Evolutionary conservation across 352 stramenopile genomes (phyloP), one percentile per base, ranked within the genome.

Genomic region (Phytophthora colocasiae): DNA sequence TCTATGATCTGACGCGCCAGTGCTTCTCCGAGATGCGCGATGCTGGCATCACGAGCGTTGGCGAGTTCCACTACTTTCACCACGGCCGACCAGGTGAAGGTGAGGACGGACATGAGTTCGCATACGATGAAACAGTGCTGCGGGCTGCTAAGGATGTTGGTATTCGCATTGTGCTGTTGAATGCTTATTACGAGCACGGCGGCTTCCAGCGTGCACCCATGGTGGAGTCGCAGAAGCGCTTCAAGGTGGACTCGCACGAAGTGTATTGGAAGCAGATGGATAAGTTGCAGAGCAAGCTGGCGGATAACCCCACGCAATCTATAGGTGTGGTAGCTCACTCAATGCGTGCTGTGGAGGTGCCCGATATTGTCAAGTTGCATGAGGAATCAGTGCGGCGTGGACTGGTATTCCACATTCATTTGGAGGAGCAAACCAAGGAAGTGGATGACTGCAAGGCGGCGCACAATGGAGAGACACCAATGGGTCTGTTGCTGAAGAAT

Each of bases 11-110:
- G 14, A 91, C 83, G 36, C 77, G 74, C 45, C 82, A 93, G 65
- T 93, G 85, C 71, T 93, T 93, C 66, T 75, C 78, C 11, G 85
- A 93, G 63, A 93, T 93, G 85, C 82, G 77, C 24, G 82, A 90
- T 51, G 81, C 79, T 10, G 85, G 85, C 26, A 89, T 91, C 75
- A 93, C 85, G 15, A 91, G 80, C 17, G 85, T 93, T 34, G 85
- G 82, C 22, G 82, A 93, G 56, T 93, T 93, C 58, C 85, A 91
- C 59, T 93, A 93, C 63, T 93, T 93, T 63, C 85, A 93, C 66
- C 85, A 93, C 47, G 81, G 75, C 1, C 57, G 41, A 1, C 69
- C 70, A 1, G 73, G 71, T 0, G 73, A 87, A 12, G 70, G 64
- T 31, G 71, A 80, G 38, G 56, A 61, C 41, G 43, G 73, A 31